Percentiles rank a stretch among this genome's conserved stretches.
Conservation (phyloP, 73 alveolate species). For the Tetrahymena thermophila region DNA sequence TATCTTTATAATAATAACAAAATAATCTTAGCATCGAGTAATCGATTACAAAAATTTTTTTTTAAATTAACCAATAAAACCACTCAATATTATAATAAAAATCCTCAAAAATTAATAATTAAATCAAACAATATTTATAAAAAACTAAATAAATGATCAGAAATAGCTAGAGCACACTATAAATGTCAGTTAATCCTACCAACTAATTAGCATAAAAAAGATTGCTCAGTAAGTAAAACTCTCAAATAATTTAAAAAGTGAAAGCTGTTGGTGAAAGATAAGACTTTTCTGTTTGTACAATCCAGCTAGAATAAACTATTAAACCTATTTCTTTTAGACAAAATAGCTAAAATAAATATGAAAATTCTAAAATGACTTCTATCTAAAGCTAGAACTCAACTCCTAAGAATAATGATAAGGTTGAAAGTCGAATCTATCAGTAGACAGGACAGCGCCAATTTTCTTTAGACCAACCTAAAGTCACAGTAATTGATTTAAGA, state of each 20-base stretch:
- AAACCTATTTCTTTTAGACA: not conserved
- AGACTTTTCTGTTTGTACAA: not conserved
- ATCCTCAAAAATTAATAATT: not conserved
- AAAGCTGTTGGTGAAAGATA: not conserved
- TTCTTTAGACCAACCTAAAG: not conserved
- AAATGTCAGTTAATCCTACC: not conserved
- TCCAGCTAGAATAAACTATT: not conserved
- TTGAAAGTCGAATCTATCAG: not conserved
- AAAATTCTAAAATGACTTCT: not conserved
- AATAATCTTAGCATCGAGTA: not conserved
- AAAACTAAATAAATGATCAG: not conserved
- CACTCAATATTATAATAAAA: not conserved
- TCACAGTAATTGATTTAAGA: not conserved
- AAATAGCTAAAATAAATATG: not conserved
- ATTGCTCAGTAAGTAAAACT: not conserved
- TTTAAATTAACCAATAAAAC: not conserved
- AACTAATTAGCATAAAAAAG: not conserved
- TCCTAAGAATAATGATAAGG: not conserved
- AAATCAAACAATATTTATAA: no score
- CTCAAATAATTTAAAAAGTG: not conserved
- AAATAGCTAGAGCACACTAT: not conserved
- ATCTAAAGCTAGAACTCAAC: not conserved
- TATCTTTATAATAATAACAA: not conserved
- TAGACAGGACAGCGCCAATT: not conserved
- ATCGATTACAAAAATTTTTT: not conserved